Evolutionary conservation across 169 alveolate genomes (phyloP).

Genomic region (Plasmodium billcollinsi): DNA sequence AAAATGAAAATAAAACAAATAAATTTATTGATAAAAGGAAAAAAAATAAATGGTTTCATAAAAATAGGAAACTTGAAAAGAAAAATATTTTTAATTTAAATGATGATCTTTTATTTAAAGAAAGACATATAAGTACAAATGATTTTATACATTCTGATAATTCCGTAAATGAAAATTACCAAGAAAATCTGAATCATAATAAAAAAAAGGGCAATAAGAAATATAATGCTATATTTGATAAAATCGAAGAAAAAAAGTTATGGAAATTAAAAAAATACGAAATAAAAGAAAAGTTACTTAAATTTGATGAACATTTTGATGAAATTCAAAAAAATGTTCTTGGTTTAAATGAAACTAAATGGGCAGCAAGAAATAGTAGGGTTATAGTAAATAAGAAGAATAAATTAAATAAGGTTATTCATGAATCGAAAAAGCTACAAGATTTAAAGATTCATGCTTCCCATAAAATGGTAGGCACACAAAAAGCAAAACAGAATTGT

Average conservation of each 20-base stretch:
- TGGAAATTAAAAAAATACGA: conserved; percentile 58
- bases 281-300: conserved; percentile 61
- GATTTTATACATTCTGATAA: conserved; percentile 20
- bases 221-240: conserved; percentile 20
- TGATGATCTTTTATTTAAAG: conserved; percentile 25
- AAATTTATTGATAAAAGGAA: conserved; percentile 76
- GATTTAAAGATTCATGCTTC: neutral
- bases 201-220: conserved; percentile 1
- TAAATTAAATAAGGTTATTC: neutral
- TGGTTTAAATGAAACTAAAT: conserved; percentile 6
- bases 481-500: neutral
- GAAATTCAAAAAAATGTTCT: conserved; percentile 39
- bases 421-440: neutral
- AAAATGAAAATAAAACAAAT: conserved; percentile 74
- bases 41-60: conserved; percentile 34
- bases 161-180: neutral
- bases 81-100: conserved; percentile 66
- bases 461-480: conserved; percentile 1
- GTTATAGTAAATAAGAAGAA: conserved; percentile 2
- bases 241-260: conserved; percentile 37
- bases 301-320: conserved; percentile 73
- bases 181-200: neutral
- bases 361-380: neutral
- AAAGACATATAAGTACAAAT: conserved; percentile 54
- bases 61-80: conserved; percentile 22